A percentile compares a stretch with the other conserved stretches of the same genome.
Conservation (phyloP, 1,139 yeast genomes). For the Zhuliangozyma blackwelliae region DNA sequence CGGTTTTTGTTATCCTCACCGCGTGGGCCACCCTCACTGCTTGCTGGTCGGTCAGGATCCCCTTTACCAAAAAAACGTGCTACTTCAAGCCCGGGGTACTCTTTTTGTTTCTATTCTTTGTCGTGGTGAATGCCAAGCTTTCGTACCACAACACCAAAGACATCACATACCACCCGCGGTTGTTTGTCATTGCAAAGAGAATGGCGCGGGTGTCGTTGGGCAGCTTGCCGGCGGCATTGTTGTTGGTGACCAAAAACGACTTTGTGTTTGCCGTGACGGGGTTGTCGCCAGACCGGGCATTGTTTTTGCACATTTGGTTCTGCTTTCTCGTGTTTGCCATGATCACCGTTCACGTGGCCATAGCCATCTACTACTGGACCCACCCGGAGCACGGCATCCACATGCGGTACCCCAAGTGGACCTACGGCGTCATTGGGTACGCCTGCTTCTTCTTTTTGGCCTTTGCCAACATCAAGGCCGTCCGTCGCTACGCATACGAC, state of each 20-base stretch:
- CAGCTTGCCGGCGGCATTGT: slow-evolving; percentile 35
- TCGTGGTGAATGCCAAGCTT: slow-evolving; percentile 26
- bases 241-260: slow-evolving; percentile 38
- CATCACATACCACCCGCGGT: slow-evolving; percentile 34
- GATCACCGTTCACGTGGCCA: slow-evolving; percentile 31
- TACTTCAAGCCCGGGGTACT: slow-evolving; percentile 42
- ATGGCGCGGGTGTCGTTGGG: slow-evolving; percentile 41
- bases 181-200: slow-evolving; percentile 41
- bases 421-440: slow-evolving; percentile 47
- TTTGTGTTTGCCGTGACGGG: slow-evolving; percentile 39
- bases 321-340: slow-evolving; percentile 36
- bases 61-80: slow-evolving; percentile 7
- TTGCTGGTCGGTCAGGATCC: slow-evolving; percentile 12
- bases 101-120: slow-evolving; percentile 22
- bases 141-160: slow-evolving; percentile 29
- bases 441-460: slow-evolving; percentile 32
- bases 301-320: slow-evolving; percentile 42
- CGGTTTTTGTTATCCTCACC: slow-evolving; percentile 23
- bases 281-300: slow-evolving; percentile 36
- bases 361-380: slow-evolving; percentile 37
- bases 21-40: slow-evolving; percentile 27
- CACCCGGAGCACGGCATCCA: slow-evolving; percentile 33
- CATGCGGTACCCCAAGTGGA: slow-evolving; percentile 37
- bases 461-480: slow-evolving; percentile 32
- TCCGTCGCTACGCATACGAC: slow-evolving; percentile 41